Conservation (phyloP, 129 eudicot species). For the Flaveria robusta region DNA sequence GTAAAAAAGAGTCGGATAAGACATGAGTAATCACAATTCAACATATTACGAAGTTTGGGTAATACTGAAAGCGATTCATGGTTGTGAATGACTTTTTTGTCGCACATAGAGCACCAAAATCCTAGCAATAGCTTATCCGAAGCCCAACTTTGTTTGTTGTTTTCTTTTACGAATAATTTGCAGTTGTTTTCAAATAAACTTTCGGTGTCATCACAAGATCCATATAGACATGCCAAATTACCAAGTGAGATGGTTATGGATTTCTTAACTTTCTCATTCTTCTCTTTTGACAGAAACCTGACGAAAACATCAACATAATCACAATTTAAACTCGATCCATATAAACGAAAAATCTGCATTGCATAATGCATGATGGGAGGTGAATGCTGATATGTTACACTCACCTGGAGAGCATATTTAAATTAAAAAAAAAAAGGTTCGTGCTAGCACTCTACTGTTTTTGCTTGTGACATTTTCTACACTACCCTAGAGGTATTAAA, state of each 20-base stretch:
- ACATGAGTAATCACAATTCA: constrained; percentile 45
- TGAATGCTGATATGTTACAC: neutral
- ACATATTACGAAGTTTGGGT: constrained; percentile 29
- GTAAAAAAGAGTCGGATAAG: constrained; percentile 63
- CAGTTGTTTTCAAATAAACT: constrained; percentile 37
- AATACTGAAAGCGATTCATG: constrained; percentile 36
- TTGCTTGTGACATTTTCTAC: constrained; percentile 19
- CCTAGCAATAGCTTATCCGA: constrained; percentile 51
- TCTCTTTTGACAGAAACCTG: constrained; percentile 67
- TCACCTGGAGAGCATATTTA: neutral
- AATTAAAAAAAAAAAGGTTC: neutral
- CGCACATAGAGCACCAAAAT: constrained; percentile 90
- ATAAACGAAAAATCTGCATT: neutral
- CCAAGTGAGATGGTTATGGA: constrained; percentile 61
- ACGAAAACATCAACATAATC: constrained; percentile 20
- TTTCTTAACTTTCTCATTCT: constrained; percentile 64
- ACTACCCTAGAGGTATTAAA: neutral
- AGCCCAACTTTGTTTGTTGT: constrained; percentile 43
- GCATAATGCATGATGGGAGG: neutral
- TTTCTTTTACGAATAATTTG: constrained; percentile 55
- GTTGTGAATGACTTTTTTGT: constrained; percentile 36
- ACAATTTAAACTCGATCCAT: neutral
- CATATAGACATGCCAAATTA: constrained; percentile 77
- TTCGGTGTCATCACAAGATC: constrained; percentile 45
- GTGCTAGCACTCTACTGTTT: neutral